Evolutionary conservation across 1,284 basidiomycete species (phyloP).

Genomic region (Ceratorhiza oryzae-sativae): DNA sequence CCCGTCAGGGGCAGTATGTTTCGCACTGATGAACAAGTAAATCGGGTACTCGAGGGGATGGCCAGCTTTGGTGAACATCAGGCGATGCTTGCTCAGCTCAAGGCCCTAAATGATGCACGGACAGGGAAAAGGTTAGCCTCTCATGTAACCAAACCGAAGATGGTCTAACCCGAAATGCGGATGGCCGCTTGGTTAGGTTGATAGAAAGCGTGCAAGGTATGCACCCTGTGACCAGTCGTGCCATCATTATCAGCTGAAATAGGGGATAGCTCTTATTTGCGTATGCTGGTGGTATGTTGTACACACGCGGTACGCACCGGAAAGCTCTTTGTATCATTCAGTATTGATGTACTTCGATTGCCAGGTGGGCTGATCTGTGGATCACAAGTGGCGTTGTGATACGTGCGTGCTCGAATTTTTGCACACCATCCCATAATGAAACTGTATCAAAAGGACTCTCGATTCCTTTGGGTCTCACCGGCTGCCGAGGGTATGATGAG

Average conservation of each 20-base stretch:
- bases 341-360: neutral
- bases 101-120: conserved; percentile 32
- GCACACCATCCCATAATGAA: neutral
- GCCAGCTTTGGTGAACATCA: conserved; percentile 35
- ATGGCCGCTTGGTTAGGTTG: neutral
- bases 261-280: conserved; percentile 24
- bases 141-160: neutral
- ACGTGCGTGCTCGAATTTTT: neutral
- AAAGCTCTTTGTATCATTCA: neutral
- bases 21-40: conserved; percentile 33
- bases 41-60: conserved; percentile 23
- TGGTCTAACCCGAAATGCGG: neutral
- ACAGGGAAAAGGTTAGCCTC: conserved; percentile 22
- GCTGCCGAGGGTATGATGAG: conserved; percentile 30
- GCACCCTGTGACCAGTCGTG: neutral
- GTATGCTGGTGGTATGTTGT: conserved; percentile 35
- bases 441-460: conserved; percentile 5
- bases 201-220: conserved; percentile 28
- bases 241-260: neutral
- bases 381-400: conserved; percentile 24
- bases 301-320: conserved; percentile 19
- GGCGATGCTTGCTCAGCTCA: conserved; percentile 31
- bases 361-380: conserved; percentile 32
- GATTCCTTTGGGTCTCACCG: conserved; percentile 26
- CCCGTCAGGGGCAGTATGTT: conserved; percentile 30